Evolutionary conservation across 1,284 basidiomycete species (phyloP), one percentile per base, ranked within the genome.

Genomic region (Cutaneotrichosporon spelunceum): DNA sequence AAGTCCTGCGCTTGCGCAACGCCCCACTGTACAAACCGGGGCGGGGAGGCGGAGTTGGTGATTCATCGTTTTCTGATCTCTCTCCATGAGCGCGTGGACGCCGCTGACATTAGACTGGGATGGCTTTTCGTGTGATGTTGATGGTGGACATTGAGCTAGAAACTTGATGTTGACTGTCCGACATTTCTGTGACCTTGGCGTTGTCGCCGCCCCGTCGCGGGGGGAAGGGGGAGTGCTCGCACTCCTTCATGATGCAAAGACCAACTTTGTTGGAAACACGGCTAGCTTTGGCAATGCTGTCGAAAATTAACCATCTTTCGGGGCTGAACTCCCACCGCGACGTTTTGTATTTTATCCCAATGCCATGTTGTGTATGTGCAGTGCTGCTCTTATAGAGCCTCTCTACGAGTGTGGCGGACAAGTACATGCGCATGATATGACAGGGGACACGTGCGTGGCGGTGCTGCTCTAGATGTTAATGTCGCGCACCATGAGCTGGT

Each of bases 231-330:
- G 42, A 45, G 49, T 16, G 30, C 10, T 24, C 11, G 56, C 30
- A 14, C 29, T 24, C 39, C 39, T 65, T 64, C 56, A 85, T 91
- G 92, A 94, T 94, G 91, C 82, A 91, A 87, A 90, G 84, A 76
- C 74, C 76, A 73, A 79, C 75, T 71, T 64, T 50, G 73, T 72
- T 72, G 77, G 72, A 66, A 19, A 66, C 61, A 69, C 72, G 71
- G 72, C 76, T 76, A 79, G 77, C 67, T 67, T 57, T 48, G 82
- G 81, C 87, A 59, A 81, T 92, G 90, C 79, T 88, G 91, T 87
- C 86, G 81, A 83, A 84, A 86, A 88, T 75, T 86, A 85, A 93
- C 91, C 91, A 94, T 95, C 91, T 94, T 95, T 94, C 92, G 93
- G 93, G 91, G 89, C 91, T 94, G 85, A 86, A 52, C 24, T 29